These are phyloP conservation scores for Ilyonectria mors-panacis DNA, from an alignment of 2,329 filamentous ascomycete genomes.

Conservation along the genomic window DNA sequence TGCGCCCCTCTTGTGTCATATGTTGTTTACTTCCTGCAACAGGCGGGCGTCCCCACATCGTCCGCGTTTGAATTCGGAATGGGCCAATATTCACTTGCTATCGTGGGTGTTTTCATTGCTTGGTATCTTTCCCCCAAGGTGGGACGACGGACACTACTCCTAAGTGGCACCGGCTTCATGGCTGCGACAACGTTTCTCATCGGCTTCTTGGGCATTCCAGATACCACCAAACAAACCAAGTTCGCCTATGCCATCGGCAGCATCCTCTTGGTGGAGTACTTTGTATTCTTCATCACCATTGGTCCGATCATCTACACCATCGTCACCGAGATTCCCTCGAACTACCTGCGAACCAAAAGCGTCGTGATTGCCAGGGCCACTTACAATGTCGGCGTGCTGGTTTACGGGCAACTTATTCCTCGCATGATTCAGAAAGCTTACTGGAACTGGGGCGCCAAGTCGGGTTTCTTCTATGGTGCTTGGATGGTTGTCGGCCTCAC, in stretches of 20 bases:
- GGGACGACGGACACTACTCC: constrained; percentile 51
- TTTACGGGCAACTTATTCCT: constrained; percentile 61
- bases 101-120: constrained; percentile 32
- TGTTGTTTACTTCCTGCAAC: constrained; percentile 36
- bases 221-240: constrained; percentile 57
- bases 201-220: constrained; percentile 69
- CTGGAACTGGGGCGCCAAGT: constrained; percentile 64
- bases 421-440: constrained; percentile 61
- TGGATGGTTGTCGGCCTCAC: constrained; percentile 60
- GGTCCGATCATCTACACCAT: constrained; percentile 83
- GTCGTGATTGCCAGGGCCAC: constrained; percentile 60
- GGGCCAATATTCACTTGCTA: constrained; percentile 34
- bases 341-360: constrained; percentile 62
- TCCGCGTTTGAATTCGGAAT: constrained; percentile 33
- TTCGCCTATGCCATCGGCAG: constrained; percentile 62
- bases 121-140: constrained; percentile 26
- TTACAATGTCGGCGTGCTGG: constrained; percentile 65
- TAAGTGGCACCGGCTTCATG: constrained; percentile 60
- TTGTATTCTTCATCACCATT: constrained; percentile 57
- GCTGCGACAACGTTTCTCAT: constrained; percentile 48
- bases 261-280: constrained; percentile 60
- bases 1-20: constrained; percentile 34
- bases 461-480: constrained; percentile 61
- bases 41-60: constrained; percentile 32
- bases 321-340: constrained; percentile 69